Evolutionary conservation across 805 yeast genomes (phyloP).

Genomic region (Naumovozyma castellii): DNA sequence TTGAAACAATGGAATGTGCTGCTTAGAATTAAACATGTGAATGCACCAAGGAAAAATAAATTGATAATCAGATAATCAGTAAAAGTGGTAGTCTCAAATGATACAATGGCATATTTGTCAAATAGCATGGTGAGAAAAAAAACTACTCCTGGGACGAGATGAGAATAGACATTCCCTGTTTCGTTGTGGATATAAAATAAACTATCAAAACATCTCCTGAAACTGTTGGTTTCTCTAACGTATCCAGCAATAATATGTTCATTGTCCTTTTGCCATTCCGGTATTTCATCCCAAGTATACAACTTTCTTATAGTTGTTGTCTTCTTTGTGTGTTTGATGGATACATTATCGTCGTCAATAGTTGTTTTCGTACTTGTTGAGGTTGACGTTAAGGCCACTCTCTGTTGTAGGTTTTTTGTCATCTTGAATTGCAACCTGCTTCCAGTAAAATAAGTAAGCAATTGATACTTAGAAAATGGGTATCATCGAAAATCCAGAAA

Average conservation of each 20-base stretch:
- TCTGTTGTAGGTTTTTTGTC: too few species aligned
- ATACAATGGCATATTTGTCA: slow-evolving; percentile 27
- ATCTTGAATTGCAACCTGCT: too few species aligned
- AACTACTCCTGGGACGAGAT: slow-evolving; percentile 37
- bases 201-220: slow-evolving; percentile 36
- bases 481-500: too few species aligned
- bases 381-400: too few species aligned
- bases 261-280: slow-evolving; percentile 68
- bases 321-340: neutral
- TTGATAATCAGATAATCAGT: slow-evolving; percentile 30
- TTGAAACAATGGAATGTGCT: slow-evolving; percentile 59
- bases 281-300: slow-evolving; percentile 40
- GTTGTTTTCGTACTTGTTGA: neutral
- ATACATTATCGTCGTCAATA: neutral
- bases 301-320: slow-evolving; percentile 4
- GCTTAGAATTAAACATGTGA: slow-evolving; percentile 51
- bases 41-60: slow-evolving; percentile 43
- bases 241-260: slow-evolving; percentile 56
- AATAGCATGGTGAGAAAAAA: slow-evolving; percentile 18
- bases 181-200: slow-evolving; percentile 60
- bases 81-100: slow-evolving; percentile 36
- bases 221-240: slow-evolving; percentile 46
- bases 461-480: too few species aligned
- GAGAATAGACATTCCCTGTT: slow-evolving; percentile 62
- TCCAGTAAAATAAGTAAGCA: too few species aligned